Base-by-base conservation (phyloP, 164 flowering plant genomes). In the Tetrastigma voinierianum region DNA sequence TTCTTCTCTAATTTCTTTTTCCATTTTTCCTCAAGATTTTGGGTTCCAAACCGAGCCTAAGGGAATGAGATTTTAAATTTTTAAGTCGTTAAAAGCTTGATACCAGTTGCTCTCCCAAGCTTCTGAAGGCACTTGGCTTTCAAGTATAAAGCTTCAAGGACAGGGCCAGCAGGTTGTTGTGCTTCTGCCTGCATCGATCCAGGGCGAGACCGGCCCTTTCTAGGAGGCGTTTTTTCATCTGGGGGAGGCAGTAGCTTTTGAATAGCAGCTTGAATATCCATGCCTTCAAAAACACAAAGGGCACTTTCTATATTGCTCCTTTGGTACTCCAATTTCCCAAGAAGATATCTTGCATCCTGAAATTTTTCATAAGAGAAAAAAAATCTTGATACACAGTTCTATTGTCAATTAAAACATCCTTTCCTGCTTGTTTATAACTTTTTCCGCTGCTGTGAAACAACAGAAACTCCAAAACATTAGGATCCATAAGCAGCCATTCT, bases 271-370 rank as follows among this genome's bases (percentile, higher is more conserved):
- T 89, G 95, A 63, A 93, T 89, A 77, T 96, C 98, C 65, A 93
- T 93, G 24, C 98, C 99, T 67, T 96, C 96, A 77, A 96, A 93
- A 20, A 96, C 96, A 56, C 81, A 77, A 67, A 83, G 82, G 44
- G 97, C 99, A 52, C 96, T 84, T 73, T 92, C 96, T 24, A 89
- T 69, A 72, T 95, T 95, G 58, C 98, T 96, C 80, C 97, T 84
- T 66, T 89, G 97, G 72, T 90, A 95, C 81, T 95, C 98, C 72
- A 95, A 79, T 77, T 90, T 89, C 65, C 99, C 99, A 62, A 95
- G 88, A 78, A 95, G 98, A 18, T 95, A 91, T 77, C 98, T 84
- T 13, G 99, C 99, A 84, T 96, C 98, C 99, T 93, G 78, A 52
- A 74, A 74, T 70, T 47, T 68, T 52, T 55, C 19, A 56, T 19